phyloP scores from a whole-genome alignment of 371 early-diverging fungal species.

The Lichtheimia hyalospora region DNA sequence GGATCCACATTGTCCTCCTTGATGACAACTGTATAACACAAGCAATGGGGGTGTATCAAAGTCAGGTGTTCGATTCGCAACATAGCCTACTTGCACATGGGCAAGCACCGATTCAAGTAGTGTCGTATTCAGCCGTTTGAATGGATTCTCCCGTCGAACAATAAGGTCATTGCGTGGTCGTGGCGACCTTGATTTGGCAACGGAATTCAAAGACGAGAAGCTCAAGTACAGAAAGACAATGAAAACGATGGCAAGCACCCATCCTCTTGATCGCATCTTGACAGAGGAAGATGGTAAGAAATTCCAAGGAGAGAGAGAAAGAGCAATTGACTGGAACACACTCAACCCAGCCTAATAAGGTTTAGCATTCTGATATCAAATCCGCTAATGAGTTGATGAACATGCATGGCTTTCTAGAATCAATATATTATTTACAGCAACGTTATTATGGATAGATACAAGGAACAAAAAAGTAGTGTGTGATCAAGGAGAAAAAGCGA shows the following conservation, averaged over 20 bases:
- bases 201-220: conserved; percentile 12
- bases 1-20: conserved; percentile 22
- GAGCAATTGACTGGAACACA: too few species aligned
- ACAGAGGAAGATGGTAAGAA: conserved; percentile 17
- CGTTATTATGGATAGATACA: too few species aligned
- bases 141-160: conserved; percentile 12
- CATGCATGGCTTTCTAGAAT: too few species aligned
- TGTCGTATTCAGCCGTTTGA: conserved; percentile 9
- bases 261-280: conserved; percentile 30
- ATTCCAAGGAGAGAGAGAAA: too few species aligned
- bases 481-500: too few species aligned
- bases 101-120: conserved; percentile 31
- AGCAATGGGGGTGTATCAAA: conserved; percentile 42
- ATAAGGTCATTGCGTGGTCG: conserved; percentile 7
- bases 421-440: too few species aligned
- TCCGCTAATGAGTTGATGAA: too few species aligned
- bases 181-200: conserved; percentile 5
- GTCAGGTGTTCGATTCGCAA: conserved; percentile 43
- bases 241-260: conserved; percentile 12
- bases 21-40: conserved; percentile 27
- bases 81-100: conserved; percentile 40
- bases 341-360: too few species aligned
- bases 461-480: too few species aligned
- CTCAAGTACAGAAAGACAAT: conserved; percentile 10
- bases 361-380: too few species aligned